A percentile compares a stretch with the other conserved stretches of the same genome.
Evolutionary conservation across 192 early-diverging fungal species (phyloP).

Genomic region (Linnemannia schmuckeri): DNA sequence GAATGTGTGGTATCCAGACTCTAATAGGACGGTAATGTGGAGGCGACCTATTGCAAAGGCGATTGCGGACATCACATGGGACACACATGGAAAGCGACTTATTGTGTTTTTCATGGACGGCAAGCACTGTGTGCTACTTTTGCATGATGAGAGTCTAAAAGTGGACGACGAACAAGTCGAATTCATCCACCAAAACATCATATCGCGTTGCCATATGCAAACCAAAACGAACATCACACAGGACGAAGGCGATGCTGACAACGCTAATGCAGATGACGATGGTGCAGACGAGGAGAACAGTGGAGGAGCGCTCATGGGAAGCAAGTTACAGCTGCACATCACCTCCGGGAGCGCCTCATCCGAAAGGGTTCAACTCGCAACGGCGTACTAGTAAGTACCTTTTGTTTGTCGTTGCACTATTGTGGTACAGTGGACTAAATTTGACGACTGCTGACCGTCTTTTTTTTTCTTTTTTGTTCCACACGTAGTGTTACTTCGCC

Average conservation of each 20-base stretch:
- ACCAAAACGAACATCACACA: constrained; percentile 25
- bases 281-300: constrained; percentile 31
- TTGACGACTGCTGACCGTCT: background rate
- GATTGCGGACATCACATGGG: constrained; percentile 40
- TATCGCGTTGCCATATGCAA: constrained; percentile 43
- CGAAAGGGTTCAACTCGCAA: constrained; percentile 11
- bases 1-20: constrained; percentile 23
- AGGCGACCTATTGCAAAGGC: constrained; percentile 43
- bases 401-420: background rate
- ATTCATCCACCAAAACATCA: constrained; percentile 28
- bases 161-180: constrained; percentile 27
- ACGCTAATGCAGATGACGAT: constrained; percentile 31
- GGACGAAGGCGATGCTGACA: constrained; percentile 32
- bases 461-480: background rate
- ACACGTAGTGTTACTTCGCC: constrained; percentile 34
- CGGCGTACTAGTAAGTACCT: constrained; percentile 27
- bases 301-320: background rate
- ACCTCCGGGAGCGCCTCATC: constrained; percentile 12
- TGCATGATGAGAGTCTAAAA: background rate
- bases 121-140: constrained; percentile 33
- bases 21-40: constrained; percentile 28
- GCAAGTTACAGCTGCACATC: constrained; percentile 45
- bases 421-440: background rate
- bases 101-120: constrained; percentile 53
- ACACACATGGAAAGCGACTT: background rate